Evolutionary conservation across 306 rosid genomes (phyloP), one percentile per base, ranked within the genome.

Genomic region (Gillenia trifoliata): DNA sequence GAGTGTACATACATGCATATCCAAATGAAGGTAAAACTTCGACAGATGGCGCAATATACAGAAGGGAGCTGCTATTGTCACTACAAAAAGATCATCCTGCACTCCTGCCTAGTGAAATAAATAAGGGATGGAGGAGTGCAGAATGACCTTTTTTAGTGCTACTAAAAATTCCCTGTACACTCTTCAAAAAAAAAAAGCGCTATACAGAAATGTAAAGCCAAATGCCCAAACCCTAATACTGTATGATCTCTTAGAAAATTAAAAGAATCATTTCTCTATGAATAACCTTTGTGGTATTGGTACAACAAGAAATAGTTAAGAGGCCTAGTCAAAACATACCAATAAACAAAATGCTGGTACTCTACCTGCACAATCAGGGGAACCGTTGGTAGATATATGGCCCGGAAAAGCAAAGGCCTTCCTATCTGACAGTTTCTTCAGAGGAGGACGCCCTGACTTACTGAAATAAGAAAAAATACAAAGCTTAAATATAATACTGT

Each of bases 361-460:
- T 75, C 25, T 83, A 93, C 98, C 97, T 74, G 88, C 75, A 71
- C 85, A 75, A 78, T 89, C 87, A 17, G 87, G 86, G 64, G 91
- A 81, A 66, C 81, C 74, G 15, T 76, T 70, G 83, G 72, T 79
- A 71, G 84, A 81, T 68, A 81, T 70, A 81, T 82, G 85, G 31
- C 93, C 90, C 34, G 78, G 82, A 81, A 86, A 85, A 74, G 78
- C 33, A 75, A 77, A 57, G 66, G 84, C 85, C 82, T 93, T 93
- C 76, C 90, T 86, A n/a, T 88, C 89, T 0, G 86, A 78, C 65
- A 89, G 67, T 77, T 86, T 93, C 86, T 93, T 93, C 68, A 88
- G 78, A 64, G 90, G 90, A 77, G 90, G 97, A 33, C 89, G 89
- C 62, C 98, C 87, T 64, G 92, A 76, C 83, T 86, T 93, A 74